These are phyloP conservation scores for Amphirosellinia nigrospora DNA, from an alignment of 495 filamentous ascomycete species.

Conservation along the genomic window DNA sequence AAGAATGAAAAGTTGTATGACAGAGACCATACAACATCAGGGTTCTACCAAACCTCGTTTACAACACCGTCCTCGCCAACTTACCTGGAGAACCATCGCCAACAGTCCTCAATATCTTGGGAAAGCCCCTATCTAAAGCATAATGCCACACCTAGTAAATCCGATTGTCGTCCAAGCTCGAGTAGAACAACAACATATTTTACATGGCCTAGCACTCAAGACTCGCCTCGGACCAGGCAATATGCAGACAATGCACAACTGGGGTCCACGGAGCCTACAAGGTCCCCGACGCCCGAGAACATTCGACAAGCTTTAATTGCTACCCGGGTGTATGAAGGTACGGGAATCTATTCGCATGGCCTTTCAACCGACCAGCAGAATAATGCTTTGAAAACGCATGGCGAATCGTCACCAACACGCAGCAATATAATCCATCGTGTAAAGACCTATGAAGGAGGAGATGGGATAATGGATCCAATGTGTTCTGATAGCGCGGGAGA, in stretches of 20 bases:
- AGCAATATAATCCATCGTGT: neutral
- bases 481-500: neutral
- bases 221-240: slow-evolving; percentile 22
- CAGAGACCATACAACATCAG: neutral
- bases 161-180: slow-evolving; percentile 5
- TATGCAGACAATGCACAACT: slow-evolving; percentile 1
- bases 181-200: slow-evolving; percentile 38
- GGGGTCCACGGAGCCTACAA: slow-evolving; percentile 13
- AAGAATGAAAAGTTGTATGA: neutral
- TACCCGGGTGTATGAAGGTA: slow-evolving; percentile 35
- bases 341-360: slow-evolving; percentile 29
- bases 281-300: slow-evolving; percentile 32
- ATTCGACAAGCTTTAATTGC: slow-evolving; percentile 29
- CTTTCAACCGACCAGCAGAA: neutral
- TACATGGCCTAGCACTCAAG: slow-evolving; percentile 41
- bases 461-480: neutral
- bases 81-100: neutral
- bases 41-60: slow-evolving; percentile 7
- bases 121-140: neutral
- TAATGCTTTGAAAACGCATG: neutral
- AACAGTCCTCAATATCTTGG: neutral
- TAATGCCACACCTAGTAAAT: neutral
- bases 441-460: neutral
- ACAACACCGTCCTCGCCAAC: slow-evolving; percentile 9
- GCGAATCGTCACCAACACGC: neutral